These are phyloP conservation scores for Nothopassalora personata DNA, from an alignment of 2,329 filamentous ascomycete genomes.

Conservation along the genomic window DNA sequence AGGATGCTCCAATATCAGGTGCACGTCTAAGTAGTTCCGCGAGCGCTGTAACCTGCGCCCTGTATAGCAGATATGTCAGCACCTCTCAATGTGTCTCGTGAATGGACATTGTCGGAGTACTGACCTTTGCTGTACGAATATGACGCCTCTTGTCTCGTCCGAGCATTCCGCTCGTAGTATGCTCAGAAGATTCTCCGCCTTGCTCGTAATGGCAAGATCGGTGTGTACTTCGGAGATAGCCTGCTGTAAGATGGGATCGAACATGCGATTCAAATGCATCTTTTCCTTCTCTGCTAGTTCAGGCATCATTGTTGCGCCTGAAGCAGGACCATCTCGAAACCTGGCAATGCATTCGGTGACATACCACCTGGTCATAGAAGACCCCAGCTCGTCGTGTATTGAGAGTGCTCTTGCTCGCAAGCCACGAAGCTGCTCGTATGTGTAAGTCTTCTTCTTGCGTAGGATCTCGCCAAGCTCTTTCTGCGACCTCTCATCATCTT, in stretches of 20 bases:
- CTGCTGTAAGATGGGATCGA: conserved; percentile 6
- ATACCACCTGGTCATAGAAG: conserved; percentile 37
- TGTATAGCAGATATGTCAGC: background rate
- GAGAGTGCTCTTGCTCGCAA: conserved; percentile 31
- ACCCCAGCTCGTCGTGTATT: conserved; percentile 37
- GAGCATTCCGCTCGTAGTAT: conserved; percentile 33
- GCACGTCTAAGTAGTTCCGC: conserved; percentile 21
- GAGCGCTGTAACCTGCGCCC: conserved; percentile 39
- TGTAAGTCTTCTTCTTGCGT: conserved; percentile 35
- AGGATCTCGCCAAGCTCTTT: conserved; percentile 26
- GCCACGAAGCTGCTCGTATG: conserved; percentile 34
- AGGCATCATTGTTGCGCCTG: conserved; percentile 21
- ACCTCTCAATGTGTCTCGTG: conserved; percentile 10
- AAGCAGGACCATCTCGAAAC: conserved; percentile 21
- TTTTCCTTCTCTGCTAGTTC: conserved; percentile 34
- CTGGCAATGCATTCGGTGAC: conserved; percentile 34
- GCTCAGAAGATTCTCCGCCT: conserved; percentile 29
- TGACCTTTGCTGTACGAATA: conserved; percentile 42
- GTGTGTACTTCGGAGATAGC: background rate
- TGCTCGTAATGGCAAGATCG: conserved; percentile 11
- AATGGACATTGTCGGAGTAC: background rate
- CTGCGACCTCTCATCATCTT: conserved; percentile 23
- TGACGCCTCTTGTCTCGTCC: conserved; percentile 36
- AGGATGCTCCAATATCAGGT: conserved; percentile 29
- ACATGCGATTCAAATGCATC: conserved; percentile 23